Conservation (phyloP, 768 basidiomycete genomes). For the Kwoniella pini region DNA sequence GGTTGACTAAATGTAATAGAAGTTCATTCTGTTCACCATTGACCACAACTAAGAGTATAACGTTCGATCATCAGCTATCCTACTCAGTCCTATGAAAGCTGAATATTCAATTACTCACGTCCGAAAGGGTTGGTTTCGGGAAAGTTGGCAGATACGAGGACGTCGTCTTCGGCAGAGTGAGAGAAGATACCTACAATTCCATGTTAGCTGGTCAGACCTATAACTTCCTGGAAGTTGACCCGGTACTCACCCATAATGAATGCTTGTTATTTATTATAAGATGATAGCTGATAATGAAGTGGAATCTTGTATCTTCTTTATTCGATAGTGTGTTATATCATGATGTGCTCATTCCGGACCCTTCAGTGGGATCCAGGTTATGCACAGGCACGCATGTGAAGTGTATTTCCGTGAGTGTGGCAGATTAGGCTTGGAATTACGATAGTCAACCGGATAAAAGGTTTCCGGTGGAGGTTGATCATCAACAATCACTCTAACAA, state of each 20-base stretch:
- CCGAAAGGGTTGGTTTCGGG: conserved; percentile 51
- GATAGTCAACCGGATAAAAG: no score
- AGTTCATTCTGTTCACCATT: conserved; percentile 51
- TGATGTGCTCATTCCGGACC: conserved; percentile 5
- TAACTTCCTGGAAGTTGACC: not conserved
- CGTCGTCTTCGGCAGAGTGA: conserved; percentile 42
- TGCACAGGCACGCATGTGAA: conserved; percentile 3
- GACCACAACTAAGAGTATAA: conserved; percentile 37
- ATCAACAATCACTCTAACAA: not conserved
- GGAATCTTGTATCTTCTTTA: no score
- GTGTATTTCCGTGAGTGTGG: conserved; percentile 9
- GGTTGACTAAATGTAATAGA: conserved; percentile 42
- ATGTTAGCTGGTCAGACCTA: not conserved
- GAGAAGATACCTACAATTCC: conserved; percentile 40
- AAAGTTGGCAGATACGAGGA: conserved; percentile 47
- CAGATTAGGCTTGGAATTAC: no score
- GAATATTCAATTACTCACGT: conserved; percentile 47
- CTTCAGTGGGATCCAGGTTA: not conserved
- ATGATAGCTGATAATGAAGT: not conserved
- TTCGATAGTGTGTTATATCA: not conserved
- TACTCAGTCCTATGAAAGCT: no score
- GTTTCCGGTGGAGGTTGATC: not conserved
- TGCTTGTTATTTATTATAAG: not conserved
- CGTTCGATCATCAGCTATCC: not conserved
- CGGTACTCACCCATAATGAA: not conserved